phyloP scores from a whole-genome alignment of 495 filamentous ascomycete species.

The Xylaria palmicola region DNA sequence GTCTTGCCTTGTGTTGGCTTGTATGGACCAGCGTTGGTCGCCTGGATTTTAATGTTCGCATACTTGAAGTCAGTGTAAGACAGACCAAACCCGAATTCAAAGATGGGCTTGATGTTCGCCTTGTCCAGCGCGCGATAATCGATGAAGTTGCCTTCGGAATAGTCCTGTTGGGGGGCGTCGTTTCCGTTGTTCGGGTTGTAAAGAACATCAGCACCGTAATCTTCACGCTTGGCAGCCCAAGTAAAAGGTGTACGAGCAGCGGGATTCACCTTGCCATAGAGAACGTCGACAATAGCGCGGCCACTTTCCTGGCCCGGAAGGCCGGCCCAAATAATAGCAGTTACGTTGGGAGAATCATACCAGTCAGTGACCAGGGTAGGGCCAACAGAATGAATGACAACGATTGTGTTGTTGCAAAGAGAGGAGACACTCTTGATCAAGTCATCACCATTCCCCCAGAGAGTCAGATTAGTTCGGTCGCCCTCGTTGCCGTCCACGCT shows the following conservation, averaged over 20 bases:
- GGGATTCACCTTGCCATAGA: slow-evolving; percentile 88
- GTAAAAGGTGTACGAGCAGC: slow-evolving; percentile 87
- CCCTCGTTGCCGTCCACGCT: slow-evolving; percentile 79
- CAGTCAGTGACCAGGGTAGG: slow-evolving; percentile 76
- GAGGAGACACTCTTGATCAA: slow-evolving; percentile 75
- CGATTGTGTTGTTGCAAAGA: slow-evolving; percentile 84
- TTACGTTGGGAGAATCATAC: slow-evolving; percentile 85
- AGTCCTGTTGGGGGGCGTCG: slow-evolving; percentile 74
- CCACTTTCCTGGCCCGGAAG: slow-evolving; percentile 91
- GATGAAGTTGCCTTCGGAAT: slow-evolving; percentile 84
- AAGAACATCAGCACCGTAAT: slow-evolving; percentile 74
- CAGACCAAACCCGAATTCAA: slow-evolving; percentile 89
- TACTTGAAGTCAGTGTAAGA: slow-evolving; percentile 87
- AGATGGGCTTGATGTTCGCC: slow-evolving; percentile 69
- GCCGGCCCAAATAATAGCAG: slow-evolving; percentile 91
- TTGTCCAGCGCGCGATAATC: slow-evolving; percentile 93
- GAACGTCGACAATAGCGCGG: slow-evolving; percentile 84
- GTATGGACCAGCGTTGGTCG: slow-evolving; percentile 54
- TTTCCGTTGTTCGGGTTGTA: slow-evolving; percentile 72
- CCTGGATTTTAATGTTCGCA: slow-evolving; percentile 66
- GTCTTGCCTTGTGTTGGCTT: slow-evolving; percentile 67
- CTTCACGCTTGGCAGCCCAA: slow-evolving; percentile 68
- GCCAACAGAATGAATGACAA: slow-evolving; percentile 84
- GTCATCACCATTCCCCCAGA: slow-evolving; percentile 79
- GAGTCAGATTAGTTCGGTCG: slow-evolving; percentile 89